phyloP scores from a whole-genome alignment of 192 early-diverging fungal genomes.

The Coemansia aciculifera region DNA sequence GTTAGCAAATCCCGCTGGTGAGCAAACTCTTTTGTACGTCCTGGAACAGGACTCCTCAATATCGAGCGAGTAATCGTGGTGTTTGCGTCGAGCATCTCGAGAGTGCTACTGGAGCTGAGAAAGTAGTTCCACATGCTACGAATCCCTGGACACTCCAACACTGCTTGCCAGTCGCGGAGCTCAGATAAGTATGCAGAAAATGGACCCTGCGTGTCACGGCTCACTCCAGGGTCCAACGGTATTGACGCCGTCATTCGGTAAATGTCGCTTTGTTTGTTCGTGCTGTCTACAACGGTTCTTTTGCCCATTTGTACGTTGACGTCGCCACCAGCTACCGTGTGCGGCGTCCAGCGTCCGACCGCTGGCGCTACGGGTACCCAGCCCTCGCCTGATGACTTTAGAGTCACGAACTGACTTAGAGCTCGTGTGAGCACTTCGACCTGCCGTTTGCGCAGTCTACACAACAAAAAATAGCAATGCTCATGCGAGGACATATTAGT shows the following conservation, averaged over 20 bases:
- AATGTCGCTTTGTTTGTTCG: slow-evolving; percentile 15
- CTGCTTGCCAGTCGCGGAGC: slow-evolving; percentile 56
- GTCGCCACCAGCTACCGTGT: slow-evolving; percentile 34
- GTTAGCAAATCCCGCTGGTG: slow-evolving; percentile 46
- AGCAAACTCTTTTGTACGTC: slow-evolving; percentile 34
- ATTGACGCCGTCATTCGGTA: slow-evolving; percentile 52
- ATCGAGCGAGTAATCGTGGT: slow-evolving; percentile 41
- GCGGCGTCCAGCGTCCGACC: slow-evolving; percentile 3
- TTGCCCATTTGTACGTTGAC: slow-evolving; percentile 35
- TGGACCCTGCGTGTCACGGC: slow-evolving; percentile 41
- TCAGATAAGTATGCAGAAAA: slow-evolving; percentile 46
- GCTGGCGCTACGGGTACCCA: slow-evolving; percentile 34
- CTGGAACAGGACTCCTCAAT: slow-evolving; percentile 42
- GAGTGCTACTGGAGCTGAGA: slow-evolving; percentile 24
- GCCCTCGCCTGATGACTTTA: slow-evolving; percentile 44
- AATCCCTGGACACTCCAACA: slow-evolving; percentile 49
- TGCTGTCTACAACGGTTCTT: neutral
- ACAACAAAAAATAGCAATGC: neutral
- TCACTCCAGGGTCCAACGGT: slow-evolving; percentile 39
- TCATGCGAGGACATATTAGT: neutral
- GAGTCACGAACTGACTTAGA: slow-evolving; percentile 43
- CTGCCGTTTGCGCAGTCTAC: slow-evolving; percentile 50
- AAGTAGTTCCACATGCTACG: slow-evolving; percentile 55
- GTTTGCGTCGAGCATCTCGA: slow-evolving; percentile 51
- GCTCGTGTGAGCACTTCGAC: slow-evolving; percentile 45